These are phyloP conservation scores for Penicillium argentinense DNA, from an alignment of 495 filamentous ascomycete genomes.

Conservation along the genomic window DNA sequence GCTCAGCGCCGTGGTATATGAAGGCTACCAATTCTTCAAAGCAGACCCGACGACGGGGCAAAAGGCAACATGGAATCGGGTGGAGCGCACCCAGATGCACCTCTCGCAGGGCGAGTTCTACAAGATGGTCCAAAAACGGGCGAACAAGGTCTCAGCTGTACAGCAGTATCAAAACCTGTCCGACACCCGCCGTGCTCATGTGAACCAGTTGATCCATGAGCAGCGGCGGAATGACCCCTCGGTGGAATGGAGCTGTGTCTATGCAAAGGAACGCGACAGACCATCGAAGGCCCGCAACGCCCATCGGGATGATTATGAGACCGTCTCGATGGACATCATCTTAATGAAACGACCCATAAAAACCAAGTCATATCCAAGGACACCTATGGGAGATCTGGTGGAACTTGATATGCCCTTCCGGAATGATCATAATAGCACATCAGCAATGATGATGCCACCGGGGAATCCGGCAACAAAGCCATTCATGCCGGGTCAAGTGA, in stretches of 20 bases:
- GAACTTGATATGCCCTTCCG: conserved; percentile 9
- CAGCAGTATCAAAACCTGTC: conserved; percentile 36
- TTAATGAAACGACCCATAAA: conserved; percentile 28
- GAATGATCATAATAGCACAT: background rate
- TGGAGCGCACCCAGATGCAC: conserved; percentile 29
- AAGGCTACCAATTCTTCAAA: conserved; percentile 39
- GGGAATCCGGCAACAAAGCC: background rate
- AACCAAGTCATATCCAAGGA: conserved; percentile 14
- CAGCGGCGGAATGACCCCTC: conserved; percentile 21
- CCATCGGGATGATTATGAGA: conserved; percentile 31
- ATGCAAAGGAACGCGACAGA: conserved; percentile 31
- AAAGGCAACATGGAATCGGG: conserved; percentile 30
- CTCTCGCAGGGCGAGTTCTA: conserved; percentile 28
- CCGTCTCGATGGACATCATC: conserved; percentile 39
- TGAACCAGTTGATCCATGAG: conserved; percentile 36
- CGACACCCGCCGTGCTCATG: conserved; percentile 27
- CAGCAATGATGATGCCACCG: background rate
- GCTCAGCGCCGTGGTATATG: conserved; percentile 13
- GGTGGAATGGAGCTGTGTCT: conserved; percentile 39
- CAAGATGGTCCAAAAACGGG: conserved; percentile 32
- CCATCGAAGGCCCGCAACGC: conserved; percentile 29
- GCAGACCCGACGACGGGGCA: conserved; percentile 29
- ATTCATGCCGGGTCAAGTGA: background rate
- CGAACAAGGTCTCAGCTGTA: conserved; percentile 23
- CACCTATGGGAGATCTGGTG: conserved; percentile 17